Conservation (phyloP, 805 yeast genomes). For the Candida insectorum region DNA sequence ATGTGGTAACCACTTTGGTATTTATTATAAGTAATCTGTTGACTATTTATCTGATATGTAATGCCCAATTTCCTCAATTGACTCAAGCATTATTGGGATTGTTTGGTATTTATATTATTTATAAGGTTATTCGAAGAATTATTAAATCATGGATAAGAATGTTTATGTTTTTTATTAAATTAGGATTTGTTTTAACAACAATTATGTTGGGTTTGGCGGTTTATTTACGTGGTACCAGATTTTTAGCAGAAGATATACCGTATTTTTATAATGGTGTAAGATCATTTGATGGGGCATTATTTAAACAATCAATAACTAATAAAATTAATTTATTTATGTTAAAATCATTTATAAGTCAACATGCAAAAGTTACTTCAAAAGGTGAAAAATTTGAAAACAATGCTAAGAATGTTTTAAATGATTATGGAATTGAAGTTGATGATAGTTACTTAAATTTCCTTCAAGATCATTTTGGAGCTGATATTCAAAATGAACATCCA, state of each 20-base stretch:
- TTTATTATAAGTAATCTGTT: constrained; percentile 13
- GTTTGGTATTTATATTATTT: constrained; percentile 16
- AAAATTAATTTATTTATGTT: constrained; percentile 5
- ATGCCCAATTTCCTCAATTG: constrained; percentile 17
- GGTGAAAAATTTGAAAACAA: constrained; percentile 8
- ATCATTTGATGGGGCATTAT: constrained; percentile 5
- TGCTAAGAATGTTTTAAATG: constrained; percentile 11
- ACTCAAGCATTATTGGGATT: constrained; percentile 13
- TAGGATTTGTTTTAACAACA: constrained; percentile 13
- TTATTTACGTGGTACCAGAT: constrained; percentile 21
- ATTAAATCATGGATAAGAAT: constrained; percentile 20
- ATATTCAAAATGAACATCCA: constrained; percentile 1
- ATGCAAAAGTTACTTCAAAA: not conserved
- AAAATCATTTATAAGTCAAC: constrained; percentile 2
- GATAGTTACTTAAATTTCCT: constrained; percentile 13
- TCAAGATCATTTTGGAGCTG: constrained; percentile 9
- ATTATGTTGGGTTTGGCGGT: constrained; percentile 15
- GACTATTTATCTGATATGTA: constrained; percentile 9
- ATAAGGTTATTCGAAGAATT: constrained; percentile 14
- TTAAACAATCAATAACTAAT: constrained; percentile 3
- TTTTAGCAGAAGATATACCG: constrained; percentile 17
- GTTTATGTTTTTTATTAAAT: constrained; percentile 17
- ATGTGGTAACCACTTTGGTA: constrained; percentile 12
- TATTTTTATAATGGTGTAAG: constrained; percentile 4
- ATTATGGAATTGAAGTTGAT: constrained; percentile 17